Evolutionary conservation across 768 basidiomycete genomes (phyloP), one percentile per base, ranked within the genome.

Genomic region (Tubosaeta sp.): DNA sequence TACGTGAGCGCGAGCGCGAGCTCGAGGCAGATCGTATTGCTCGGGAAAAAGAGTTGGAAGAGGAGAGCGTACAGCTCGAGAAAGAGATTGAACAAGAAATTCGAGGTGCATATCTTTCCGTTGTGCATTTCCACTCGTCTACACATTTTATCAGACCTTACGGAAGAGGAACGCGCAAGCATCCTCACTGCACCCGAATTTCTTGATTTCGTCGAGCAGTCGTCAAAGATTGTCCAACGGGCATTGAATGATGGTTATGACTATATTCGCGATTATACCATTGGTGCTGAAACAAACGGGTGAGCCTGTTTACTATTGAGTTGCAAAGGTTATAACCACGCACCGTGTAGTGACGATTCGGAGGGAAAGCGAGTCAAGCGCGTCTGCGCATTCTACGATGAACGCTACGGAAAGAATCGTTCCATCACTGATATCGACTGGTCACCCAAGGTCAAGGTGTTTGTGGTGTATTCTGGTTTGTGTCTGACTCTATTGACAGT

Each of bases 381-480:
- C n/a, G 76, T 95, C n/a, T 97, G 95, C 61, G 86, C 88, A 41
- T 98, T 98, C 72, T 86, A 77, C 57, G 94, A 96, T 63, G 92
- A 96, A 63, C 78, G 89, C 42, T 89, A 90, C 70, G 87, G 87
- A 6, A 91, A 89, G 69, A 94, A 95, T 64, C 76, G 96, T 47
- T 95, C 94, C 6, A 90, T 99, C 53, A 99, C 96, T 1, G 93
- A 92, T 58, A 76, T 97, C 12, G 95, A 97, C 61, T 99, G 96
- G 96, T 97, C 94, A 45, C 91, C 91, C 3, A 97, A 97, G 76
- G 95, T 91, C 55, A 47, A 71, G 50, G 19, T 42, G 22, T 40
- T 11, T 18, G 27, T 16, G 24, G 51, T n/a, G 24, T 34, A 2
- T 16, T 32, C 12, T 19, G 31, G 22, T 32, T 29, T 4, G 29